Evolutionary conservation across 257 asterid species (phyloP).

Genomic region (Cordia subcordata): DNA sequence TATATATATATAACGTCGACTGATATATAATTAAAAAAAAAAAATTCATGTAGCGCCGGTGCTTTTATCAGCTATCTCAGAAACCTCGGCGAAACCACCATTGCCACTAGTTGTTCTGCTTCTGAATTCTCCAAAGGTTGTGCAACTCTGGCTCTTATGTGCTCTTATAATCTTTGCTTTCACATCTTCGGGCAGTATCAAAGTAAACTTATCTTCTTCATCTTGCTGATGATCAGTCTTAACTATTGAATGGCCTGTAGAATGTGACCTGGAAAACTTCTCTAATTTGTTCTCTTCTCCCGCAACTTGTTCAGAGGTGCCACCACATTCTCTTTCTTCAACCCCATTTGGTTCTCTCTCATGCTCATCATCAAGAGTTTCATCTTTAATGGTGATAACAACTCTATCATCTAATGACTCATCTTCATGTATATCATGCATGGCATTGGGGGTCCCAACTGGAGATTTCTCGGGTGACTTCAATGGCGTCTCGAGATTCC

Average conservation of each 20-base stretch:
- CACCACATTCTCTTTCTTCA: not conserved
- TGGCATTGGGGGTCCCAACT: not conserved
- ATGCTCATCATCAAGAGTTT: constrained; percentile 13
- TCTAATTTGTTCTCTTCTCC: constrained; percentile 7
- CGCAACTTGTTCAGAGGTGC: not conserved
- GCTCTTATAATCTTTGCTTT: constrained; percentile 44
- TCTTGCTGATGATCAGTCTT: constrained; percentile 1
- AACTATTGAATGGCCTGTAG: constrained; percentile 78
- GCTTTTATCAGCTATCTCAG: constrained; percentile 17
- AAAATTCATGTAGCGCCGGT: not conserved
- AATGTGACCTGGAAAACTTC: constrained; percentile 55
- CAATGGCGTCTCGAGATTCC: constrained; percentile 33
- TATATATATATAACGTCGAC: no score
- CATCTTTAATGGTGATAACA: constrained; percentile 40
- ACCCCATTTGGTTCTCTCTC: not conserved
- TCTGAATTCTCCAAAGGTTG: constrained; percentile 43
- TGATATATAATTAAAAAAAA: no score
- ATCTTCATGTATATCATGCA: constrained; percentile 15
- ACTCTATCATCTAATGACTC: constrained; percentile 23
- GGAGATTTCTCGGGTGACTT: constrained; percentile 39
- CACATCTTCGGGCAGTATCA: constrained; percentile 67
- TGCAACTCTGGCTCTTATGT: constrained; percentile 61
- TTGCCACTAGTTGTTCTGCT: constrained; percentile 10
- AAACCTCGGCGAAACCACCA: constrained; percentile 33
- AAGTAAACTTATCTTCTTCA: constrained; percentile 55